Evolutionary conservation across 1,284 basidiomycete genomes (phyloP).

Genomic region (Vanrija humicola): DNA sequence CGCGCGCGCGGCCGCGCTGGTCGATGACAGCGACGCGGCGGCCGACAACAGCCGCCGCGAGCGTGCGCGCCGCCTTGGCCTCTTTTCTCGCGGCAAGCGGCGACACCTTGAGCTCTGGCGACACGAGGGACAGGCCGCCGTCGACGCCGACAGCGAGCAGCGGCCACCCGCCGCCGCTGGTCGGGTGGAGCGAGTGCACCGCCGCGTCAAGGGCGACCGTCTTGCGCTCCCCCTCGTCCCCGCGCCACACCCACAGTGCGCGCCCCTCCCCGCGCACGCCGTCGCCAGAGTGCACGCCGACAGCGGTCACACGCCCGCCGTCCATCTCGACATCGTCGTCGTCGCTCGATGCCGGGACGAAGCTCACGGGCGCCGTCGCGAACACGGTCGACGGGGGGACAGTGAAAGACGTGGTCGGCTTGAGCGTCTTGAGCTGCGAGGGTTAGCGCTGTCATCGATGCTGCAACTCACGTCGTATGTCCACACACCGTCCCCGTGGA

Average conservation of each 20-base stretch:
- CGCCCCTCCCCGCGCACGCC: conserved; percentile 22
- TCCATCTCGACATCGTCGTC: conserved; percentile 7
- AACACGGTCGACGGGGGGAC: conserved; percentile 45
- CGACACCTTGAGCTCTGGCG: conserved; percentile 3
- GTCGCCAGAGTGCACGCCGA: conserved; percentile 31
- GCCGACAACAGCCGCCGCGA: conserved; percentile 4
- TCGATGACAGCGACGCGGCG: conserved; percentile 14
- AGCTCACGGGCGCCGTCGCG: conserved; percentile 37
- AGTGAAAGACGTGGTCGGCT: conserved; percentile 45
- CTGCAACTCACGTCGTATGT: conserved; percentile 46
- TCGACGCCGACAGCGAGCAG: conserved; percentile 9
- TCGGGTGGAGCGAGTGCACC: conserved; percentile 9
- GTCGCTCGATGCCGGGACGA: conserved; percentile 7
- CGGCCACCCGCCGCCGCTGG: conserved; percentile 8
- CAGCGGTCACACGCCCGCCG: conserved; percentile 26
- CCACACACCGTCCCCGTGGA: conserved; percentile 49
- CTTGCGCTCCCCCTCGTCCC: conserved; percentile 36
- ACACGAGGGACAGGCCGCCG: conserved; percentile 3
- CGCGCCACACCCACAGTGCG: conserved; percentile 40
- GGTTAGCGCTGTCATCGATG: not conserved
- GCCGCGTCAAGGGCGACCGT: conserved; percentile 3
- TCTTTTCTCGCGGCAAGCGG: not conserved
- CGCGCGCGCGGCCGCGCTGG: conserved; percentile 9
- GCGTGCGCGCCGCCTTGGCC: conserved; percentile 6
- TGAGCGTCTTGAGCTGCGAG: conserved; percentile 38